phyloP scores from a whole-genome alignment of 768 basidiomycete species.

The Russula abietina region DNA sequence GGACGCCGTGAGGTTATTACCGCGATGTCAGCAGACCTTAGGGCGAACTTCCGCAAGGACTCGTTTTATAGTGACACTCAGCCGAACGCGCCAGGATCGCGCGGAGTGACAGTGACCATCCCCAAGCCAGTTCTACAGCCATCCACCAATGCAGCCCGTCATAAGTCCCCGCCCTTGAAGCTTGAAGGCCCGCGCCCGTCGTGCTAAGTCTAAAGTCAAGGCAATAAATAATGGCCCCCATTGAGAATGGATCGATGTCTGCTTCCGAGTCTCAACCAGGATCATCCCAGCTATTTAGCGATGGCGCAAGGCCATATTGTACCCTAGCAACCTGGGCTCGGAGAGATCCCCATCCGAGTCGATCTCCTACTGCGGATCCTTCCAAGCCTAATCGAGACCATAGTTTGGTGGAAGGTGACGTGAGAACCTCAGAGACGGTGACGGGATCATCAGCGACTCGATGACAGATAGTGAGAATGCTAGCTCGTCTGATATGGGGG shows the following conservation, averaged over 20 bases:
- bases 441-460: not conserved
- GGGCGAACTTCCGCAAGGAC: no score
- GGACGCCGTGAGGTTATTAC: not conserved
- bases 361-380: not conserved
- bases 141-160: not conserved
- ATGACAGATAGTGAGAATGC: not conserved
- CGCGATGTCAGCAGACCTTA: not conserved
- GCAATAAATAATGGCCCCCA: not conserved
- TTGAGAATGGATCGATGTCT: not conserved
- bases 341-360: not conserved
- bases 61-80: not conserved
- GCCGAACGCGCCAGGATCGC: not conserved
- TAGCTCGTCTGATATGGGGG: not conserved
- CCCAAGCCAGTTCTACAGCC: not conserved
- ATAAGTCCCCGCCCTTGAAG: not conserved
- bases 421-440: no score
- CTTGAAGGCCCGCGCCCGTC: not conserved
- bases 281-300: not conserved
- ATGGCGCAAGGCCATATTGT: not conserved
- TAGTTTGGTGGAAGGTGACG: not conserved
- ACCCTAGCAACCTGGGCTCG: not conserved
- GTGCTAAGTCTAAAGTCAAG: not conserved
- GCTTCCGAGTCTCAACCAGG: no score
- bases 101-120: not conserved
- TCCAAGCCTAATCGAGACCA: not conserved